Percentiles rank a stretch among this genome's conserved stretches.
Conservation (phyloP, 495 filamentous ascomycete species). For the Durotheca rogersii region DNA sequence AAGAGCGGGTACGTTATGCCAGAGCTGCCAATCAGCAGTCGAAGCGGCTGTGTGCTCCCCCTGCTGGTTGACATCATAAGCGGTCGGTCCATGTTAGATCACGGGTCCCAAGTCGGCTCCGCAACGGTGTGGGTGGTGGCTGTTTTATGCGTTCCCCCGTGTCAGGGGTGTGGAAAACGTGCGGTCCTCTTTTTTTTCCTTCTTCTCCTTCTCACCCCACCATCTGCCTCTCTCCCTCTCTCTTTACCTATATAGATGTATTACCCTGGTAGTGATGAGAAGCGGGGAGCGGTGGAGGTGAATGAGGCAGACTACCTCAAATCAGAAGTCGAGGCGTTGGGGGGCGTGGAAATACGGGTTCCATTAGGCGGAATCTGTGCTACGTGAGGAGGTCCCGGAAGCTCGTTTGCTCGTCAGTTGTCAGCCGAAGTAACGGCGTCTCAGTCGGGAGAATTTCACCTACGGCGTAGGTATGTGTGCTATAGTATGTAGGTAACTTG, state of each 20-base stretch:
- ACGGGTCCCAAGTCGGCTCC: constrained; percentile 3
- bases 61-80: constrained; percentile 27
- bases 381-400: constrained; percentile 14
- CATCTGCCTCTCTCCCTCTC: no score
- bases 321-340: no score
- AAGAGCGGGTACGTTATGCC: background rate
- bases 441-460: background rate
- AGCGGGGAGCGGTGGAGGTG: background rate
- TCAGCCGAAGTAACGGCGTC: background rate
- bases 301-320: background rate
- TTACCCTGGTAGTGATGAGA: background rate
- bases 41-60: background rate
- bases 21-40: constrained; percentile 7
- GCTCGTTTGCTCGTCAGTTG: background rate
- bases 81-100: constrained; percentile 1
- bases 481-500: no score
- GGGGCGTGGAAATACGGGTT: no score
- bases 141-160: background rate
- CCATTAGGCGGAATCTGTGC: constrained; percentile 21
- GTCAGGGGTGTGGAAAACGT: background rate
- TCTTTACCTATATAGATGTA: no score
- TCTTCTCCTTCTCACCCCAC: no score
- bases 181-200: no score
- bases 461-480: no score
- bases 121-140: constrained; percentile 6